These are phyloP conservation scores for Pseudocercospora ulei DNA, from an alignment of 2,329 filamentous ascomycete species.

Conservation along the genomic window DNA sequence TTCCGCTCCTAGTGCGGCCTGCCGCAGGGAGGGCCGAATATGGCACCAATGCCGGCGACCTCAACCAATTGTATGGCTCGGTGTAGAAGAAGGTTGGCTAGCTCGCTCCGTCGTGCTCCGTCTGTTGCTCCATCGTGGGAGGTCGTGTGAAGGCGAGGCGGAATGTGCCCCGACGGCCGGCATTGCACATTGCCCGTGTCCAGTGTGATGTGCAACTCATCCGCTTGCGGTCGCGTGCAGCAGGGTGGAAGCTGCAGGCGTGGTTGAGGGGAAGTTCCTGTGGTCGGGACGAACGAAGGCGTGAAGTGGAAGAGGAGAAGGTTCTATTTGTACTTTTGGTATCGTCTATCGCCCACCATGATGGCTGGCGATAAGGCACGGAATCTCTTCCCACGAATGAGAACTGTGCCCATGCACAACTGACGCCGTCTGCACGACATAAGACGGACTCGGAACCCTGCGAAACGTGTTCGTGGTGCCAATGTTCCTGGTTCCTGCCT, in stretches of 20 bases:
- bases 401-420: slow-evolving; percentile 6
- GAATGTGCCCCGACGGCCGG: slow-evolving; percentile 1
- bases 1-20: no score
- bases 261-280: background rate
- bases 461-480: slow-evolving; percentile 2
- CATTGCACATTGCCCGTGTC: slow-evolving; percentile 1
- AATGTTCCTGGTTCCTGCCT: slow-evolving; percentile 14
- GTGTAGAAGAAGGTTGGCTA: background rate
- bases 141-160: slow-evolving; percentile 5
- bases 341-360: slow-evolving; percentile 10
- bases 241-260: background rate
- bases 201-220: slow-evolving; percentile 1
- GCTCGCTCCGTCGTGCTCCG: background rate
- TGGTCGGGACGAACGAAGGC: background rate
- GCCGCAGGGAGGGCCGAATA: slow-evolving; percentile 1
- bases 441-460: slow-evolving; percentile 6
- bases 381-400: slow-evolving; percentile 8
- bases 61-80: slow-evolving; percentile 6
- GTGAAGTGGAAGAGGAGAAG: slow-evolving; percentile 3
- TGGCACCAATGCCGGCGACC: slow-evolving; percentile 4
- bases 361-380: slow-evolving; percentile 11
- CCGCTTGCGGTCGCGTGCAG: background rate
- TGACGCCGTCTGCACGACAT: slow-evolving; percentile 11
- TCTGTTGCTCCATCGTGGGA: no score
- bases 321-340: slow-evolving; percentile 8